A percentile compares a stretch with the other conserved stretches of the same genome.
Evolutionary conservation across 108 stramenopile species (phyloP).

Genomic region (Cyclostephanos invisitatus): DNA sequence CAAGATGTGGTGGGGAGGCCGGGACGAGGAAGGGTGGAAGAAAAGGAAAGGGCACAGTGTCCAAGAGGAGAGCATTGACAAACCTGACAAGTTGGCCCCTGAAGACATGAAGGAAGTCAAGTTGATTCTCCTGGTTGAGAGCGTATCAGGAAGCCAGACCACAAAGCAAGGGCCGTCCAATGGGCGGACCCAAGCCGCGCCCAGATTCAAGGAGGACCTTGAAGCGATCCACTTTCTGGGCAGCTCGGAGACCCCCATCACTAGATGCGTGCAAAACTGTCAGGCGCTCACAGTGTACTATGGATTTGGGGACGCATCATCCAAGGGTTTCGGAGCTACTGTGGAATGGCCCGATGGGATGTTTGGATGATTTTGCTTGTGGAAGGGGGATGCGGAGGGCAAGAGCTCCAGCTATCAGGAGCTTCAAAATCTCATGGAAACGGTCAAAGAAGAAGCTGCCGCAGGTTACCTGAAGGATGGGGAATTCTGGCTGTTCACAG

Average conservation of each 20-base stretch:
- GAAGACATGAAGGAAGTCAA: not conserved
- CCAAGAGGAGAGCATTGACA: not conserved
- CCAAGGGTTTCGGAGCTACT: constrained; percentile 19
- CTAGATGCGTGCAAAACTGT: not conserved
- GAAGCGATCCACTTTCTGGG: constrained; percentile 16
- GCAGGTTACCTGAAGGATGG: constrained; percentile 12
- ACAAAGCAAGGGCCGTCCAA: too few species aligned
- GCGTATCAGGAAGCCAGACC: too few species aligned
- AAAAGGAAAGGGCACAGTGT: too few species aligned
- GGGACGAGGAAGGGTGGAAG: constrained; percentile 54
- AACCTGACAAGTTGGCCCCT: too few species aligned
- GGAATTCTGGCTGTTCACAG: constrained; percentile 57
- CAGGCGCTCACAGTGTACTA: not conserved
- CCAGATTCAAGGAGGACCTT: constrained; percentile 35
- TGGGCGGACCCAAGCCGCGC: constrained; percentile 18
- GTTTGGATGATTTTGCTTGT: not conserved
- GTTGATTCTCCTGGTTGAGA: too few species aligned
- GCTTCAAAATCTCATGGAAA: constrained; percentile 25
- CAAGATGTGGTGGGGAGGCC: constrained; percentile 37
- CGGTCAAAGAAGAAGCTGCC: constrained; percentile 12
- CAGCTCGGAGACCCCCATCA: not conserved
- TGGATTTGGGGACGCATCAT: constrained; percentile 35
- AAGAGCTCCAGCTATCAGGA: constrained; percentile 25
- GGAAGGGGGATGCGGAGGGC: not conserved
- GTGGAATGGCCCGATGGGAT: constrained; percentile 3